Conservation (phyloP, 176 grass and related monocot genomes). For the Oryza punctata region DNA sequence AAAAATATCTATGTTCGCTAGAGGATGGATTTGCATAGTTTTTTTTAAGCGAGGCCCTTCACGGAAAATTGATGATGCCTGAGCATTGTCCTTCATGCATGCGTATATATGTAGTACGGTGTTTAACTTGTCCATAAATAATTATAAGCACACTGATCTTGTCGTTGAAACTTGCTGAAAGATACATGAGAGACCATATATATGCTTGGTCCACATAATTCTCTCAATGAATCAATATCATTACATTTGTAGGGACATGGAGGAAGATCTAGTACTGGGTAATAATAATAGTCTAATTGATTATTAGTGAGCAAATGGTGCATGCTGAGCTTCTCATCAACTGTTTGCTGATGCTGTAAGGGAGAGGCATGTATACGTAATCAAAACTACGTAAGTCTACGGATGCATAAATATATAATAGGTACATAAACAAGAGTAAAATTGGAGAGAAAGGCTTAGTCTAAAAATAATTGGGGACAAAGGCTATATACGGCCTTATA, state of each 20-base stretch:
- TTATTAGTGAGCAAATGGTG: conserved; percentile 26
- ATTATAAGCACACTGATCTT: background rate
- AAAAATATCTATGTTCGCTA: too few species aligned
- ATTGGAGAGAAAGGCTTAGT: conserved; percentile 15
- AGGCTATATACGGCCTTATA: conserved; percentile 8
- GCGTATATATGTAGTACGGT: background rate
- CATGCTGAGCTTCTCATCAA: conserved; percentile 6
- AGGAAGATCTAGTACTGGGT: background rate
- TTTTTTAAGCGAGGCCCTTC: background rate
- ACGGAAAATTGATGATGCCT: background rate
- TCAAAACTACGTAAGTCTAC: conserved; percentile 42
- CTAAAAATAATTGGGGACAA: conserved; percentile 3
- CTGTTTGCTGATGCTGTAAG: conserved; percentile 43
- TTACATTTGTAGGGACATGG: background rate
- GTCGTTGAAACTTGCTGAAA: background rate
- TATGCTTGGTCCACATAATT: background rate
- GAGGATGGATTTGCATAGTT: background rate
- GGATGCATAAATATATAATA: background rate
- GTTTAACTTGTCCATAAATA: background rate
- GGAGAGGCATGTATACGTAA: conserved; percentile 35
- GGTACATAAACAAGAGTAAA: conserved; percentile 42
- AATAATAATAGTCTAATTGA: background rate
- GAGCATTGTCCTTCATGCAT: background rate
- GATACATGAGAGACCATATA: background rate
- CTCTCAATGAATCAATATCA: background rate